phyloP scores from a whole-genome alignment of 768 basidiomycete species.

The Boletus rubropictus region DNA sequence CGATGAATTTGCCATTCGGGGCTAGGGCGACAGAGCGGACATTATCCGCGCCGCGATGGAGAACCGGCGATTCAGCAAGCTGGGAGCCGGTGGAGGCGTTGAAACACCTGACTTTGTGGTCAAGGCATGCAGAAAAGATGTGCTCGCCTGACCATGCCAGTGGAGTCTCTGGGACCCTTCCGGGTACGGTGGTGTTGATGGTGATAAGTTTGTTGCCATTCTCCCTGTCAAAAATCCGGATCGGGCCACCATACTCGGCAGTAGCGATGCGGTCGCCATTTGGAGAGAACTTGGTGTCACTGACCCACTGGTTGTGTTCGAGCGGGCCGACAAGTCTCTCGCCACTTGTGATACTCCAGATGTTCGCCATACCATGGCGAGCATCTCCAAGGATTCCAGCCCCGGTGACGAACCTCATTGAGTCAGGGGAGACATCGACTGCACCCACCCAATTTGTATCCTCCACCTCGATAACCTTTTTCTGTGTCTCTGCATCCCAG shows the following conservation, averaged over 20 bases:
- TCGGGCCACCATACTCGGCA: neutral
- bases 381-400: too few relatives aligned
- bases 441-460: too few relatives aligned
- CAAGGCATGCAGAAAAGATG: neutral
- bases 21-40: neutral
- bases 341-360: neutral
- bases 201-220: neutral
- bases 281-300: neutral
- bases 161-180: too few relatives aligned
- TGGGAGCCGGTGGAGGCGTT: neutral
- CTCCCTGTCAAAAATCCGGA: neutral
- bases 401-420: neutral
- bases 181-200: neutral
- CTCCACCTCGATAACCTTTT: too few relatives aligned
- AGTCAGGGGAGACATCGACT: neutral
- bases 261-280: neutral
- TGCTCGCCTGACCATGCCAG: neutral
- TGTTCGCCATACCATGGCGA: neutral
- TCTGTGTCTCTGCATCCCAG: too few relatives aligned
- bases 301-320: neutral
- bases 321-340: neutral
- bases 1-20: neutral
- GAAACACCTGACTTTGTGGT: neutral
- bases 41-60: neutral
- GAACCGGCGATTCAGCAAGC: neutral